phyloP scores from a whole-genome alignment of 345 rosid species.

The Eucalyptus urophylla region DNA sequence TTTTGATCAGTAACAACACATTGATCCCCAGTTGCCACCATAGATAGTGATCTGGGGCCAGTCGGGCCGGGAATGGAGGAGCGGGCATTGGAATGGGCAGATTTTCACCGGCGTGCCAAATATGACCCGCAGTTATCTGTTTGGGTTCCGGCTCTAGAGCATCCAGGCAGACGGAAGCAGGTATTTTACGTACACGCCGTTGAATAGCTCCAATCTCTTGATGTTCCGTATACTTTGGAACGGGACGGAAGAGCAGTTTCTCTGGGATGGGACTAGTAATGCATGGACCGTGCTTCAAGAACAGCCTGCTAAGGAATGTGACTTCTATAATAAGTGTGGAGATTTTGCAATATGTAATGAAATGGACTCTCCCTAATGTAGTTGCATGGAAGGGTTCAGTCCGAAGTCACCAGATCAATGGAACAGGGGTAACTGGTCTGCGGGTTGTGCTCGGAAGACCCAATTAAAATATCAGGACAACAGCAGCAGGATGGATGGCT shows the following conservation, averaged over 20 bases:
- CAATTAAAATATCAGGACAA: slow-evolving; percentile 13
- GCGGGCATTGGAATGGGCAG: slow-evolving; percentile 63
- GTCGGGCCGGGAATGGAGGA: slow-evolving; percentile 51
- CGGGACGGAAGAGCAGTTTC: slow-evolving; percentile 49
- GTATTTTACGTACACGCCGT: slow-evolving; percentile 46
- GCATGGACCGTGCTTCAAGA: slow-evolving; percentile 36
- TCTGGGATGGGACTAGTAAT: slow-evolving; percentile 29
- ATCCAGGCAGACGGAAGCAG: slow-evolving; percentile 22
- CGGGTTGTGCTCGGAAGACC: slow-evolving; percentile 23
- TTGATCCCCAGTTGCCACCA: slow-evolving; percentile 48
- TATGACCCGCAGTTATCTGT: slow-evolving; percentile 34
- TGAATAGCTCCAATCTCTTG: slow-evolving; percentile 16
- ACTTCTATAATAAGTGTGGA: slow-evolving; percentile 66
- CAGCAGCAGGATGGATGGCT: slow-evolving; percentile 4
- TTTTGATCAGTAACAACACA: too few relatives aligned
- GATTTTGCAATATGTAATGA: slow-evolving; percentile 42
- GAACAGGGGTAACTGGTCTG: slow-evolving; percentile 16
- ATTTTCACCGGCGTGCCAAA: slow-evolving; percentile 52
- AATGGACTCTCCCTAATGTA: slow-evolving; percentile 13
- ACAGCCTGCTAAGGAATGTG: slow-evolving; percentile 53
- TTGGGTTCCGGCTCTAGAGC: slow-evolving; percentile 47
- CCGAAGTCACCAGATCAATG: slow-evolving; percentile 11
- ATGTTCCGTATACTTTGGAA: slow-evolving; percentile 36
- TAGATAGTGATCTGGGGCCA: slow-evolving; percentile 67
- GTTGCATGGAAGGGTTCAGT: slow-evolving; percentile 47